These are phyloP conservation scores for Dissophora ornata DNA, from an alignment of 192 early-diverging fungal genomes.

Conservation along the genomic window DNA sequence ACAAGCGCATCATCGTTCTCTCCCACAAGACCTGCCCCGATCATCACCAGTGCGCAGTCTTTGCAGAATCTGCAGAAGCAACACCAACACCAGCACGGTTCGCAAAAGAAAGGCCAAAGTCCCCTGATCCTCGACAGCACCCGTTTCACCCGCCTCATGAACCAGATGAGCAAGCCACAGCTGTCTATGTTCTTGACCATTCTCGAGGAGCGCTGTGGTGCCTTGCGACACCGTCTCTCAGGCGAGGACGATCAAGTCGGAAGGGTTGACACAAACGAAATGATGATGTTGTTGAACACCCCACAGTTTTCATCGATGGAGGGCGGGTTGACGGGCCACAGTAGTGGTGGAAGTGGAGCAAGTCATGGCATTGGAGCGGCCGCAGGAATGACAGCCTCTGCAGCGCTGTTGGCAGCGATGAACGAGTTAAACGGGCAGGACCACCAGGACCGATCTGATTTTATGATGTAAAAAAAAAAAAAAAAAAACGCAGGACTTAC, in stretches of 20 bases:
- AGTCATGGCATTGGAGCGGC: background rate
- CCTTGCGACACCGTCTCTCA: constrained; percentile 49
- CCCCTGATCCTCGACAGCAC: constrained; percentile 45
- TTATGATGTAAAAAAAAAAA: constrained; percentile 28
- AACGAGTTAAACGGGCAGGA: constrained; percentile 8
- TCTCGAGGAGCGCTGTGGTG: constrained; percentile 48
- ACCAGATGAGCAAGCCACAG: constrained; percentile 51
- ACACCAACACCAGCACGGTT: constrained; percentile 15
- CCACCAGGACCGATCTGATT: constrained; percentile 18
- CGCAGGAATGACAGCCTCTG: background rate
- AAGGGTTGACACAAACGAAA: constrained; percentile 39
- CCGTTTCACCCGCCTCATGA: constrained; percentile 49
- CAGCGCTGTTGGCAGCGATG: background rate
- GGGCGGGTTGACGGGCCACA: constrained; percentile 1
- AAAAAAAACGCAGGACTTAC: background rate
- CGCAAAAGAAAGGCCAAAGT: constrained; percentile 4
- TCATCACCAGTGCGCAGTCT: background rate
- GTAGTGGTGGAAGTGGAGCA: background rate
- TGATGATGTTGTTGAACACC: constrained; percentile 50
- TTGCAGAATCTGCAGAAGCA: constrained; percentile 12
- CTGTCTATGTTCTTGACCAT: constrained; percentile 53
- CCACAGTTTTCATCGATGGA: constrained; percentile 35
- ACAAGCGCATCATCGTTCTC: background rate
- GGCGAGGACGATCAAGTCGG: constrained; percentile 42
- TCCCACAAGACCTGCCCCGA: background rate